These are phyloP conservation scores for Angomonas desouzai DNA, from an alignment of 208 protist species.

Conservation along the genomic window DNA sequence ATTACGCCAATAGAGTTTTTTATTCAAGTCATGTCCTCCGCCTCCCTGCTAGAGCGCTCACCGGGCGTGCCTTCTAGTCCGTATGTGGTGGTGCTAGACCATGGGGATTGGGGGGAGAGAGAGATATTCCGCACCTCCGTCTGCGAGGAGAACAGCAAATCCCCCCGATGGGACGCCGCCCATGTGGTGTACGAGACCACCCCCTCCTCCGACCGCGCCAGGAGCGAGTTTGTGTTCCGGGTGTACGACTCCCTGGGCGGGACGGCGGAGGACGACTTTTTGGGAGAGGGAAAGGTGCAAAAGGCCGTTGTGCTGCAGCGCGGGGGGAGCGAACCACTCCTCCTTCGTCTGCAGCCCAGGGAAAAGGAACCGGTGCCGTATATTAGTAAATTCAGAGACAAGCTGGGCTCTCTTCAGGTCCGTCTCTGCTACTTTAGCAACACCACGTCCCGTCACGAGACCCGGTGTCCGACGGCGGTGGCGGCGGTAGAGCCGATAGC, in stretches of 20 bases:
- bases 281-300: background rate
- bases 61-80: slow-evolving; percentile 7
- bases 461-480: background rate
- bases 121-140: slow-evolving; percentile 5
- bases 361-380: background rate
- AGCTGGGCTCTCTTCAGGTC: background rate
- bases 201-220: background rate
- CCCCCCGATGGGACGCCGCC: slow-evolving; percentile 4
- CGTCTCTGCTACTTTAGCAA: background rate
- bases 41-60: background rate
- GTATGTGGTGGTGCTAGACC: slow-evolving; percentile 6
- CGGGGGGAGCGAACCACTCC: background rate
- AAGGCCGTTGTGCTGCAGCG: background rate
- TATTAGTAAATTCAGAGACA: background rate
- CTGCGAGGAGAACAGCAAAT: background rate
- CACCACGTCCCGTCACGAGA: background rate
- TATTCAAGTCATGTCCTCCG: slow-evolving; percentile 2
- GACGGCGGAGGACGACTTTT: slow-evolving; percentile 7
- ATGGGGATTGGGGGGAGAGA: background rate
- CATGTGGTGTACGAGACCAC: slow-evolving; percentile 3
- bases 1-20: slow-evolving; percentile 7
- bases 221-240: slow-evolving; percentile 6
- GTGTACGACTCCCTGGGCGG: slow-evolving; percentile 8
- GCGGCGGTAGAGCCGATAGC: background rate
- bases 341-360: background rate